Evolutionary conservation across 371 early-diverging fungal species (phyloP).

Genomic region (Coemansia sp.): DNA sequence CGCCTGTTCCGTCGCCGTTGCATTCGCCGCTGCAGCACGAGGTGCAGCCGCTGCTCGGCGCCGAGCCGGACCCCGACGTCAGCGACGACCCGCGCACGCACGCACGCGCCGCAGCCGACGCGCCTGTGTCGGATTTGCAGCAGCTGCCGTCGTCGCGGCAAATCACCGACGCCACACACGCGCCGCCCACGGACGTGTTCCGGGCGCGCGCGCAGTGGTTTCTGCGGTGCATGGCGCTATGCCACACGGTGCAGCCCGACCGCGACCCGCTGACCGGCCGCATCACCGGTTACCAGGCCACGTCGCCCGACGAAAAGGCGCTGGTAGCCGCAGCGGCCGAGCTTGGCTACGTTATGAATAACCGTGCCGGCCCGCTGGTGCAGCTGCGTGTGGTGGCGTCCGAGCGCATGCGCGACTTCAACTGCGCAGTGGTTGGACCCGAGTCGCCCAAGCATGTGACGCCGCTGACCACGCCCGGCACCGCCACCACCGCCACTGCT

Average conservation of each 20-base stretch:
- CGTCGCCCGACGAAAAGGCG: slow-evolving; percentile 94
- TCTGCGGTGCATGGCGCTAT: slow-evolving; percentile 80
- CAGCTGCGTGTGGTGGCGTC: slow-evolving; percentile 51
- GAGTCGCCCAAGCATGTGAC: neutral
- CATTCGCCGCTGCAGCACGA: slow-evolving; percentile 5
- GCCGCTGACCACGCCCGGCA: neutral
- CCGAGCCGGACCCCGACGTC: neutral
- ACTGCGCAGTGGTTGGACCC: slow-evolving; percentile 6
- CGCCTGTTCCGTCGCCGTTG: neutral
- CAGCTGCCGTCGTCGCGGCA: slow-evolving; percentile 35
- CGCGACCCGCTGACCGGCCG: slow-evolving; percentile 53
- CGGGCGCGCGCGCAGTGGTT: slow-evolving; percentile 58
- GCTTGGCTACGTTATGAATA: too few relatives aligned
- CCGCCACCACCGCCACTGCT: neutral
- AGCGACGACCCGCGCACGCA: slow-evolving; percentile 26
- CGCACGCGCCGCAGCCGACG: slow-evolving; percentile 36
- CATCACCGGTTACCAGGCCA: slow-evolving; percentile 71
- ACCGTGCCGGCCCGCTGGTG: too few relatives aligned
- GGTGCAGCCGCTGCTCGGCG: neutral
- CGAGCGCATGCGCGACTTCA: slow-evolving; percentile 47
- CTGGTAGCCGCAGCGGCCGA: slow-evolving; percentile 79
- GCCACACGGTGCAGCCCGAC: slow-evolving; percentile 86
- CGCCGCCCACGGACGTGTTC: slow-evolving; percentile 35
- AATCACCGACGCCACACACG: slow-evolving; percentile 18
- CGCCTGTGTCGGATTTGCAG: slow-evolving; percentile 38